A percentile compares a stretch with the other conserved stretches of the same genome.
Conservation (phyloP, 1,139 yeast species). For the Suhomyces wounanorum region DNA sequence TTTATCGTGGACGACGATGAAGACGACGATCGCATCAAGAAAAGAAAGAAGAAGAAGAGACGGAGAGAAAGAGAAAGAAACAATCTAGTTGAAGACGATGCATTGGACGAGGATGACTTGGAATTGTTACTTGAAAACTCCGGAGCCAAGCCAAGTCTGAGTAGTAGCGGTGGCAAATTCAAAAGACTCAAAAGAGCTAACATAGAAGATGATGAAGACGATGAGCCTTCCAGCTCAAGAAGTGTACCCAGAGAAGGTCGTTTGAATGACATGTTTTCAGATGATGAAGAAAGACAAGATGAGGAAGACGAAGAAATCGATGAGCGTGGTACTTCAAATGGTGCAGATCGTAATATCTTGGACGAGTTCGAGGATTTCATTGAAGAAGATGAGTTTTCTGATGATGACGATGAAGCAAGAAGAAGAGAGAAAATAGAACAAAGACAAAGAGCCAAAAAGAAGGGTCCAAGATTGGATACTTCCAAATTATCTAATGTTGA, state of each 20-base stretch:
- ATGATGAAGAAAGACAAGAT: conserved; percentile 60
- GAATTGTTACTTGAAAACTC: conserved; percentile 89
- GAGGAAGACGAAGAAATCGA: conserved; percentile 37
- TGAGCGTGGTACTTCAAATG: conserved; percentile 34
- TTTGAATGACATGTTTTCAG: conserved; percentile 81
- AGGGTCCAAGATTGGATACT: conserved; percentile 49
- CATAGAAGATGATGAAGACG: conserved; percentile 35
- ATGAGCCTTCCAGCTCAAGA: conserved; percentile 28
- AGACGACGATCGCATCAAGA: conserved; percentile 36
- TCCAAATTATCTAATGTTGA: conserved; percentile 77
- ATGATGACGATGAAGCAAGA: conserved; percentile 81
- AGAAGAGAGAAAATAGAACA: conserved; percentile 36
- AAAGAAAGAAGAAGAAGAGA: conserved; percentile 41
- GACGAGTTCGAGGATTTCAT: conserved; percentile 96
- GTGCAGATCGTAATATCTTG: conserved; percentile 43
- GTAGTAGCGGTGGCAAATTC: conserved; percentile 49
- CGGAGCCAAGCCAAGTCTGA: conserved; percentile 54
- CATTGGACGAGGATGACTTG: conserved; percentile 91
- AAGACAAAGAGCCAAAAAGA: conserved; percentile 43
- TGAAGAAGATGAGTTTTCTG: conserved; percentile 95
- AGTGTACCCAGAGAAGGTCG: conserved; percentile 14
- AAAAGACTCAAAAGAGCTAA: conserved; percentile 80
- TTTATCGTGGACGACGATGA: conserved; percentile 89
- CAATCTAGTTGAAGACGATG: conserved; percentile 56
- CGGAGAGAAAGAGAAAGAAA: conserved; percentile 36